Conservation (phyloP, 352 stramenopile species). For the Globisporangium ultimum region DNA sequence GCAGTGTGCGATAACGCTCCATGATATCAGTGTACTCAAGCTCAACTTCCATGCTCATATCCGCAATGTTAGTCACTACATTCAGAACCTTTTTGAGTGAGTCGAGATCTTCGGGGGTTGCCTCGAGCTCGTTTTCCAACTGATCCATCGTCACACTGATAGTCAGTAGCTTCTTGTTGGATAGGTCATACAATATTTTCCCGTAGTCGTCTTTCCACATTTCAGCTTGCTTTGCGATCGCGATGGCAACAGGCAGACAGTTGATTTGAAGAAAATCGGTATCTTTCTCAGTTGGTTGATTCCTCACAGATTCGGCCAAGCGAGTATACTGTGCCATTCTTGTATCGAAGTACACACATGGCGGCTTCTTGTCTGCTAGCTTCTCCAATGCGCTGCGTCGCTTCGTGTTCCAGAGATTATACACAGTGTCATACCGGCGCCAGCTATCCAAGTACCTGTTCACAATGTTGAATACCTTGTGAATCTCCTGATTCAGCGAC, state of each 20-base stretch:
- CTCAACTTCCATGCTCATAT: slow-evolving; percentile 93
- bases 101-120: slow-evolving; percentile 84
- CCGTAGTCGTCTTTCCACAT: slow-evolving; percentile 95
- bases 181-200: slow-evolving; percentile 87
- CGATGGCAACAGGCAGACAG: slow-evolving; percentile 83
- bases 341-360: slow-evolving; percentile 94
- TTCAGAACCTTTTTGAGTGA: slow-evolving; percentile 95
- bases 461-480: slow-evolving; percentile 93
- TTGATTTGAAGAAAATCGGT: slow-evolving; percentile 95
- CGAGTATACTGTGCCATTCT: slow-evolving; percentile 89
- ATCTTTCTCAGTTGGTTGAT: slow-evolving; percentile 90
- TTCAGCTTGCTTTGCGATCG: slow-evolving; percentile 90
- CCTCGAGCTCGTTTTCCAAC: slow-evolving; percentile 76
- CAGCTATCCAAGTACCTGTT: slow-evolving; percentile 94
- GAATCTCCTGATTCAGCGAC: slow-evolving; percentile 91
- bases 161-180: slow-evolving; percentile 75
- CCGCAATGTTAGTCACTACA: slow-evolving; percentile 81
- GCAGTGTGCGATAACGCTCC: slow-evolving; percentile 88
- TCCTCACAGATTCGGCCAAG: slow-evolving; percentile 86
- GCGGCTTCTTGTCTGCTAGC: slow-evolving; percentile 89
- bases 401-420: slow-evolving; percentile 95
- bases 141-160: slow-evolving; percentile 77
- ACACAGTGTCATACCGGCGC: slow-evolving; percentile 92
- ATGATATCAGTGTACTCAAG: slow-evolving; percentile 92
- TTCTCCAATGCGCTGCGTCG: slow-evolving; percentile 88